Conservation (phyloP, 2,329 filamentous ascomycete genomes). For the Didymella lethalis region DNA sequence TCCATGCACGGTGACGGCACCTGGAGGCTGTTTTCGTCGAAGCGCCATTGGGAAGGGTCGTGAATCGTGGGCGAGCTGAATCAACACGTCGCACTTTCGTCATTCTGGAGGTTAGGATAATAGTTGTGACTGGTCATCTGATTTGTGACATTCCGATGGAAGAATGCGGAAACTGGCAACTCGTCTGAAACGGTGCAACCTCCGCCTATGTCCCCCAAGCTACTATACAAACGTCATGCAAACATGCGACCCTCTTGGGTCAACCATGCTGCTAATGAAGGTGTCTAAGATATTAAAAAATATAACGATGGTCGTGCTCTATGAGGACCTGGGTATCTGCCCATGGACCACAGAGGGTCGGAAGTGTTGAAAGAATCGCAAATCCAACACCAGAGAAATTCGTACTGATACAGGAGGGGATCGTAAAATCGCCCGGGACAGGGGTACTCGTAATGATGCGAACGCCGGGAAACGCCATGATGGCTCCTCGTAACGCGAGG, state of each 20-base stretch:
- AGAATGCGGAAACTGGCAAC: constrained; percentile 36
- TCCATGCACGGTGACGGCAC: neutral
- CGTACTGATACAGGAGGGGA: constrained; percentile 46
- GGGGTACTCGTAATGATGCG: constrained; percentile 38
- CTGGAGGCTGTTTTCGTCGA: neutral
- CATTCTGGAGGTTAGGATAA: constrained; percentile 4
- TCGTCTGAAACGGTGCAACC: constrained; percentile 26
- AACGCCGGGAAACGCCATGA: constrained; percentile 36
- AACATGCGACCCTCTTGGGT: constrained; percentile 24
- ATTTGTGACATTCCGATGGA: constrained; percentile 21
- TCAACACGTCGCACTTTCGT: constrained; percentile 15
- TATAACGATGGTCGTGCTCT: constrained; percentile 47
- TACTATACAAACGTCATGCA: constrained; percentile 51
- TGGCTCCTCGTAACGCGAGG: constrained; percentile 20
- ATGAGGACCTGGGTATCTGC: constrained; percentile 30
- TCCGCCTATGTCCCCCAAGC: constrained; percentile 16
- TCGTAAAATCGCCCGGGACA: constrained; percentile 32
- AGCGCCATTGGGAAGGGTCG: constrained; percentile 1
- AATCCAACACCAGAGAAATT: constrained; percentile 17
- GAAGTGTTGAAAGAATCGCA: constrained; percentile 20
- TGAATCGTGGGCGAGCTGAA: neutral
- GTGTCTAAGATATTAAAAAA: constrained; percentile 49
- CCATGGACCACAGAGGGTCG: constrained; percentile 30
- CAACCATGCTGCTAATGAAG: constrained; percentile 40
- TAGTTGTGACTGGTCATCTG: constrained; percentile 24